Conservation (phyloP, 352 stramenopile species). For the Paralagenidium karlingii region DNA sequence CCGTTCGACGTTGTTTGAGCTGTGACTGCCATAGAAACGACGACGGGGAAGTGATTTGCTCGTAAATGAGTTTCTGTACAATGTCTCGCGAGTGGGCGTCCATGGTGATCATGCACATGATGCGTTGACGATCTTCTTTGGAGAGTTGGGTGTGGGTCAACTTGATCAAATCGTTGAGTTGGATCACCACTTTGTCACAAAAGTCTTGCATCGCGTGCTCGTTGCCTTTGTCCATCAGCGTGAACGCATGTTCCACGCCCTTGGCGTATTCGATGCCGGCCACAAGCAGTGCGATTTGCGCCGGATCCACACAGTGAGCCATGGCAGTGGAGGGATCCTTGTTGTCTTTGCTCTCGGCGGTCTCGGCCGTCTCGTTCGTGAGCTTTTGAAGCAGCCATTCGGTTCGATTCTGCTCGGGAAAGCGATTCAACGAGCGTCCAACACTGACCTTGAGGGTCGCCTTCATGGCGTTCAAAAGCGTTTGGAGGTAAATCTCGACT, state of each 20-base stretch:
- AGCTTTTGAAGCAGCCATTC: slow-evolving; percentile 89
- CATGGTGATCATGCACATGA: slow-evolving; percentile 94
- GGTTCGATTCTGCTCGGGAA: slow-evolving; percentile 78
- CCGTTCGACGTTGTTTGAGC: slow-evolving; percentile 69
- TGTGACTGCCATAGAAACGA: slow-evolving; percentile 92
- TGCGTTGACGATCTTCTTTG: slow-evolving; percentile 79
- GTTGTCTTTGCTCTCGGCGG: slow-evolving; percentile 4
- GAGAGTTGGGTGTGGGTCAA: slow-evolving; percentile 76
- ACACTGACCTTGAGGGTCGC: slow-evolving; percentile 83
- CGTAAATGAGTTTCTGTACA: slow-evolving; percentile 83
- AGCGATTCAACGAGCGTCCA: slow-evolving; percentile 73
- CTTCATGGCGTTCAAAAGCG: slow-evolving; percentile 85
- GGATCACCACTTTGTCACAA: slow-evolving; percentile 68
- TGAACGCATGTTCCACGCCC: slow-evolving; percentile 77
- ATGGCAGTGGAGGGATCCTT: too few relatives aligned
- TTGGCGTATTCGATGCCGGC: slow-evolving; percentile 83
- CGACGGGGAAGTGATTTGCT: slow-evolving; percentile 50
- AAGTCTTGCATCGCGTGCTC: slow-evolving; percentile 76
- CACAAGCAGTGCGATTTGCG: slow-evolving; percentile 87
- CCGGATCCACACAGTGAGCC: slow-evolving; percentile 83
- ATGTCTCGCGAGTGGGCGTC: slow-evolving; percentile 88
- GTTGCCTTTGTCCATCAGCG: slow-evolving; percentile 50
- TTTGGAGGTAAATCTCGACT: slow-evolving; percentile 93
- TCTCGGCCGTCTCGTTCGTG: slow-evolving; percentile 6
- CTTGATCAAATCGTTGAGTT: slow-evolving; percentile 89